Conservation (phyloP, 805 yeast genomes). For the Clavispora phyllophila region DNA sequence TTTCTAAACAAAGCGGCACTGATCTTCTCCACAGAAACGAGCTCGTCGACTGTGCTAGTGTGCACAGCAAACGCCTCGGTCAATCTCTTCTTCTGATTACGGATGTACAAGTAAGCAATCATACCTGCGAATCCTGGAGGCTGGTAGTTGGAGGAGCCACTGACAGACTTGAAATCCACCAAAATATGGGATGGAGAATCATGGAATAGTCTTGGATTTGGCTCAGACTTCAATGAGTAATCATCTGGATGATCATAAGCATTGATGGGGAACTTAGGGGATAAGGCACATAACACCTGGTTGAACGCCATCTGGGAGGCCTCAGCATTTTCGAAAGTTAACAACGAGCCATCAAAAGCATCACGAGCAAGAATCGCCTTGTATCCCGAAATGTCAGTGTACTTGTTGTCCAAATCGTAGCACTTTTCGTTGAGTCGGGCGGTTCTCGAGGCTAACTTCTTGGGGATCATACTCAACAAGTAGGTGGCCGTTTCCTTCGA, state of each 20-base stretch:
- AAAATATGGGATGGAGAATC: conserved; percentile 61
- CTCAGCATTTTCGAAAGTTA: conserved; percentile 34
- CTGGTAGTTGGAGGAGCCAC: conserved; percentile 49
- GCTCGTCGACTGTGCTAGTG: conserved; percentile 52
- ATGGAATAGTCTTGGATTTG: conserved; percentile 42
- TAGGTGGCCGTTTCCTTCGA: conserved; percentile 50
- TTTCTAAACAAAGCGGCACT: conserved; percentile 78
- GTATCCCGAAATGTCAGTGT: conserved; percentile 56
- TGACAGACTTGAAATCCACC: conserved; percentile 71
- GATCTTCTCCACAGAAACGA: conserved; percentile 55
- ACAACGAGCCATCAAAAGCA: conserved; percentile 51
- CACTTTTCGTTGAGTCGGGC: conserved; percentile 36
- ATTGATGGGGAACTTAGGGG: conserved; percentile 62
- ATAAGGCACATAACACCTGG: conserved; percentile 66
- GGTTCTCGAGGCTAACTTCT: conserved; percentile 45
- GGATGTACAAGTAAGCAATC: conserved; percentile 66
- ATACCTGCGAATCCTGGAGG: conserved; percentile 68
- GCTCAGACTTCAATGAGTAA: conserved; percentile 40
- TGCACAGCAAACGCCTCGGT: conserved; percentile 78
- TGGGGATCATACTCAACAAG: conserved; percentile 54
- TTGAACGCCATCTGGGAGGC: conserved; percentile 61
- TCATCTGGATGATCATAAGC: conserved; percentile 25
- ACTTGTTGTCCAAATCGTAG: conserved; percentile 35
- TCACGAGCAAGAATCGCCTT: conserved; percentile 67
- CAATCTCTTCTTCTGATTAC: conserved; percentile 57